Base-by-base conservation (phyloP, 2,329 filamentous ascomycete genomes). In the Paraconiothyrium sp. region DNA sequence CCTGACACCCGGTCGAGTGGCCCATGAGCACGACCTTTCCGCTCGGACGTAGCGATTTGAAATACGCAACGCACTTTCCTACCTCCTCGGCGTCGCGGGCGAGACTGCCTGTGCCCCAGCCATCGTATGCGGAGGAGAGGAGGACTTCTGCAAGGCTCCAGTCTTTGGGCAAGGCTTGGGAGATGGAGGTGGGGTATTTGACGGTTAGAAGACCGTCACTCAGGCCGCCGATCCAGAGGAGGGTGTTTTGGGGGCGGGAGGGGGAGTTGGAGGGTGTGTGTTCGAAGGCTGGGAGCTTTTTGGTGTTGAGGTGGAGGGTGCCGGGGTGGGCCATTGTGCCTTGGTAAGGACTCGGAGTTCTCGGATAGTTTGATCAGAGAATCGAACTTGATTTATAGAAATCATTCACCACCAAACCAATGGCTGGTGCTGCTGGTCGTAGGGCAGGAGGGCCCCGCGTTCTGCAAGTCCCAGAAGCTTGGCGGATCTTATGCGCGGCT, bases 161-260 rank as follows among this genome's bases (percentile, higher is more conserved):
- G 56, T 77, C 74, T 2, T 81, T 78, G 0, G 81, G 76, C 1
- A 89, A 80, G 2, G 80, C 70, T 22, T 77, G 62, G 7, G 85
- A 83, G 54, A 90, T 79, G 6, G 77, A 69, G 48, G 80, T 72
- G 2, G 86, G 81, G 72, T 90, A 92, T 0, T 83, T 79, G 9
- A 90, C 84, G 0, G 88, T 89, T 64, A 90, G 86, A 61, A 90
- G 86, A 1, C 90, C 90, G 75, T 92, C 91, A 41, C 84, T 85
- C 16, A 93, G 84, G 39, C 91, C 91, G 63, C 89, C 90, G 64
- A 92, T 84, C 79, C 90, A 91, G 62, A 93, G 77, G 57, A 93
- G 77, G 3, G 88, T 88, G 76, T 92, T 88, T 27, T 56, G 60
- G 22, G 44, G 55, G 14, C 24, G 9, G 48, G 49, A 43, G 61